These are phyloP conservation scores for Lactarius evosmus DNA, from an alignment of 768 basidiomycete species.

Conservation along the genomic window DNA sequence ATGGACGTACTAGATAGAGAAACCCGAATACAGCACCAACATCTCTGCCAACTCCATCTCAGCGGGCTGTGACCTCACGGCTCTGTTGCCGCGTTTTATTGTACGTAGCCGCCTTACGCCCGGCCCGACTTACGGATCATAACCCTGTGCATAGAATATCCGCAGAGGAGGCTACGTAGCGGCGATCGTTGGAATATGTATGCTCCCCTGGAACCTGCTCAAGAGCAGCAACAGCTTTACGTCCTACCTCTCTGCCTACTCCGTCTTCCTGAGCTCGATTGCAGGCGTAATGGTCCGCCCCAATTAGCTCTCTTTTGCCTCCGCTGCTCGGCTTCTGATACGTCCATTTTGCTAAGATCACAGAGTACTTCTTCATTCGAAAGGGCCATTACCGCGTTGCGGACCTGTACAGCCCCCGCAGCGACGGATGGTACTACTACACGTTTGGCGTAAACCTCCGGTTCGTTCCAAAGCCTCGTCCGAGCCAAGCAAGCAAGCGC, in stretches of 20 bases:
- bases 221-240: slow-evolving; percentile 73
- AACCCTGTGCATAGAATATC: slow-evolving; percentile 53
- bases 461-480: slow-evolving; percentile 33
- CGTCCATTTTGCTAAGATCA: slow-evolving; percentile 45
- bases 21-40: slow-evolving; percentile 61
- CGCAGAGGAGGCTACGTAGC: slow-evolving; percentile 81
- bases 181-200: slow-evolving; percentile 71
- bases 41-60: slow-evolving; percentile 81
- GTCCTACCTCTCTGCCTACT: slow-evolving; percentile 78
- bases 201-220: slow-evolving; percentile 75
- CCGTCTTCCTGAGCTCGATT: slow-evolving; percentile 77
- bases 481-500: background rate
- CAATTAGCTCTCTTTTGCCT: background rate
- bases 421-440: slow-evolving; percentile 72
- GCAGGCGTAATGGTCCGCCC: slow-evolving; percentile 71
- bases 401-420: slow-evolving; percentile 60
- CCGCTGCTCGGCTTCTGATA: background rate
- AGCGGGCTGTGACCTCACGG: slow-evolving; percentile 80
- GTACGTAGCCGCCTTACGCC: slow-evolving; percentile 37
- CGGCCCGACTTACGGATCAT: background rate
- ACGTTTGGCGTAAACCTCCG: slow-evolving; percentile 70
- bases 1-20: slow-evolving; percentile 15
- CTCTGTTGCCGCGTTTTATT: slow-evolving; percentile 73
- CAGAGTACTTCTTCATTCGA: slow-evolving; percentile 74
- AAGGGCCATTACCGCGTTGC: slow-evolving; percentile 66